A percentile compares a stretch with the other conserved stretches of the same genome.
These are phyloP conservation scores for Capronia americana DNA, from an alignment of 2,329 filamentous ascomycete genomes.

Conservation along the genomic window DNA sequence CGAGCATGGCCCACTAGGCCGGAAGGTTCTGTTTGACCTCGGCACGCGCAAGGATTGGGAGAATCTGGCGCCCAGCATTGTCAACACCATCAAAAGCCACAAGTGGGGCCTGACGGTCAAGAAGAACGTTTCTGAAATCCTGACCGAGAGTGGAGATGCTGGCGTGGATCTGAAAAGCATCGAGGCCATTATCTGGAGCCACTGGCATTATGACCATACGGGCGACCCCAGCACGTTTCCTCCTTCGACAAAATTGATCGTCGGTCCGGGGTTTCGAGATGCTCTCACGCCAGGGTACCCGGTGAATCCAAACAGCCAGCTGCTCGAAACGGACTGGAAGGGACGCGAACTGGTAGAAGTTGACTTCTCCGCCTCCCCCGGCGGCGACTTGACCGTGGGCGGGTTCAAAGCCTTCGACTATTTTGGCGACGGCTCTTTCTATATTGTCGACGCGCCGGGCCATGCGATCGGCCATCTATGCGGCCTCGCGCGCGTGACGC, in stretches of 20 bases:
- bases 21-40: conserved; percentile 49
- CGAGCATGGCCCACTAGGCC: conserved; percentile 76
- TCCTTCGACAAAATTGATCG: conserved; percentile 54
- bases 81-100: conserved; percentile 7
- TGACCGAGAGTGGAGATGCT: conserved; percentile 24
- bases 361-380: conserved; percentile 23
- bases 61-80: conserved; percentile 34
- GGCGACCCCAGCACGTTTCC: conserved; percentile 60
- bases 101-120: conserved; percentile 16
- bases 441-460: conserved; percentile 56
- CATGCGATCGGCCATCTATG: conserved; percentile 56
- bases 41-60: conserved; percentile 41
- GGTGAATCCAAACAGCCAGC: conserved; percentile 43
- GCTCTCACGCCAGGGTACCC: conserved; percentile 58
- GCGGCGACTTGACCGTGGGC: not conserved
- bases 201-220: conserved; percentile 53
- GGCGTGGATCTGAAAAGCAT: conserved; percentile 37
- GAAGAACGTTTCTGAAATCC: conserved; percentile 32
- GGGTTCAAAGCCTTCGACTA: conserved; percentile 45
- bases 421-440: conserved; percentile 49
- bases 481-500: conserved; percentile 54
- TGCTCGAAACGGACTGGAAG: conserved; percentile 47
- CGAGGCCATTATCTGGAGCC: conserved; percentile 37
- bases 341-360: conserved; percentile 40
- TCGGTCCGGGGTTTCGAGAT: conserved; percentile 60